Conservation (phyloP, 2,329 filamentous ascomycete genomes). For the Emydomyces testavorans region DNA sequence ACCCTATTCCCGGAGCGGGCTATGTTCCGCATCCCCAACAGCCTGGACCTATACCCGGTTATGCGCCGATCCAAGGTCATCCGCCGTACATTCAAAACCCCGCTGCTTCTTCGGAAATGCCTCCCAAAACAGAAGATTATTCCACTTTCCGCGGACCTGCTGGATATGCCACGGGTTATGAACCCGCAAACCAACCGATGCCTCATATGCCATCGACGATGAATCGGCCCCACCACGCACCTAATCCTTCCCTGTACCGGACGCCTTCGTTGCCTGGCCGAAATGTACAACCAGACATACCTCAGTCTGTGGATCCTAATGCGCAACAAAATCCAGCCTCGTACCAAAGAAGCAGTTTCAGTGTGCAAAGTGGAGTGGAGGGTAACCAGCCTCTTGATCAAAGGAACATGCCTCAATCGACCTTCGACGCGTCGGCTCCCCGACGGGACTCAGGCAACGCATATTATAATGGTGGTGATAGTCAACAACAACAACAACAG, state of each 20-base stretch:
- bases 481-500: constrained; percentile 18
- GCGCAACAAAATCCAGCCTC: constrained; percentile 22
- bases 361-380: constrained; percentile 24
- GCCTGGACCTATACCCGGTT: constrained; percentile 25
- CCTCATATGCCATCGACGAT: constrained; percentile 25
- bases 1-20: constrained; percentile 24
- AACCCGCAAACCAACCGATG: constrained; percentile 27
- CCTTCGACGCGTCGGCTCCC: constrained; percentile 26
- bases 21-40: constrained; percentile 28
- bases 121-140: constrained; percentile 31
- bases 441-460: constrained; percentile 28
- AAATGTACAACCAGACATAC: constrained; percentile 29
- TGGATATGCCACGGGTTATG: constrained; percentile 28
- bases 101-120: constrained; percentile 22
- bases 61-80: constrained; percentile 24
- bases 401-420: constrained; percentile 11
- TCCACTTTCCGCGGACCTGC: constrained; percentile 24
- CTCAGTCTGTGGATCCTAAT: constrained; percentile 30
- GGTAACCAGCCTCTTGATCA: constrained; percentile 18
- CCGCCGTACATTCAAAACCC: constrained; percentile 28
- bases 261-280: constrained; percentile 33
- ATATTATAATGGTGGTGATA: constrained; percentile 26
- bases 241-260: constrained; percentile 26
- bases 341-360: constrained; percentile 32
- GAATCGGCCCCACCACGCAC: constrained; percentile 25